Evolutionary conservation across 2,329 filamentous ascomycete species (phyloP).

Genomic region (Colletotrichum salicis): DNA sequence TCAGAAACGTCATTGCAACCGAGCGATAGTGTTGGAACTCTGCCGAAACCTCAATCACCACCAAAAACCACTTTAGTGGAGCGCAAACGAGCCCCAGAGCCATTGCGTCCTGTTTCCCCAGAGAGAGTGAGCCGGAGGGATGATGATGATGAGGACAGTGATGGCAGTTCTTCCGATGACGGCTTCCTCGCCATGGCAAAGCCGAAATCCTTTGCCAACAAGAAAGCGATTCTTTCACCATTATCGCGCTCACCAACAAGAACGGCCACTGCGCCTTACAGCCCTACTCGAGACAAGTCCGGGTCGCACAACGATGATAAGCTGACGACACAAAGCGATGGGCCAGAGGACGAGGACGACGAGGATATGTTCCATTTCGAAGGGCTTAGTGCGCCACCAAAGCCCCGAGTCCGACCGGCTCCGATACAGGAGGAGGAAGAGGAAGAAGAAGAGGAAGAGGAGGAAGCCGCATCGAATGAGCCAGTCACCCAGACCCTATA

Average conservation of each 20-base stretch:
- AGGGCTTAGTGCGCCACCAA: constrained; percentile 45
- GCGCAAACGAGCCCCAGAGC: not conserved
- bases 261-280: constrained; percentile 6
- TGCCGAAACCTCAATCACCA: not conserved
- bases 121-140: not conserved
- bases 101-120: not conserved
- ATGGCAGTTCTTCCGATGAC: constrained; percentile 51
- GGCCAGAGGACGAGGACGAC: constrained; percentile 36
- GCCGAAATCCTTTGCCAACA: constrained; percentile 44
- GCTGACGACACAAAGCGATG: constrained; percentile 3
- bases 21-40: not conserved
- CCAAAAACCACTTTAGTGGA: not conserved
- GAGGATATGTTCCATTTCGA: constrained; percentile 61
- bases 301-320: not conserved
- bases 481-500: constrained; percentile 45
- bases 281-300: constrained; percentile 15
- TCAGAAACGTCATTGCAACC: constrained; percentile 27
- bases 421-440: constrained; percentile 51
- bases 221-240: constrained; percentile 38
- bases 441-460: constrained; percentile 49
- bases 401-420: constrained; percentile 39
- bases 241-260: constrained; percentile 29
- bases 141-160: constrained; percentile 35
- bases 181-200: constrained; percentile 54
- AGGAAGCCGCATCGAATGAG: constrained; percentile 30